phyloP scores from a whole-genome alignment of 441 rosid genomes.

The Corymbia citriodora region DNA sequence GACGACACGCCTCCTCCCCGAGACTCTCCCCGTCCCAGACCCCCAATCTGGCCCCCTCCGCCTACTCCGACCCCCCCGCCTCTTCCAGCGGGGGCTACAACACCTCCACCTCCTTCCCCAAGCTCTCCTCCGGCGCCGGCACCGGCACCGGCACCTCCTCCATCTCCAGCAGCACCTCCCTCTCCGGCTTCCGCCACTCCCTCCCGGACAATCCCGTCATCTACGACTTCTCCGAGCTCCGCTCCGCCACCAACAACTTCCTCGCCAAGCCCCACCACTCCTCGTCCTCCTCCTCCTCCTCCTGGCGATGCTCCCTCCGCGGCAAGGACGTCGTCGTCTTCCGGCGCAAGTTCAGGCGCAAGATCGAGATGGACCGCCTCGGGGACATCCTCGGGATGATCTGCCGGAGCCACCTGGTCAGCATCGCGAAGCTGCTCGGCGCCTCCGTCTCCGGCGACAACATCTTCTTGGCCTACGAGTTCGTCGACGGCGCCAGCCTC shows the following conservation, averaged over 20 bases:
- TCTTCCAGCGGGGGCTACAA: conserved; percentile 7
- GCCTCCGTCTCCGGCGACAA: conserved; percentile 60
- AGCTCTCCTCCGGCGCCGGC: conserved; percentile 20
- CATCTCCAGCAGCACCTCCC: conserved; percentile 36
- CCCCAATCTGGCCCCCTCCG: background rate
- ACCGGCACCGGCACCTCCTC: conserved; percentile 18
- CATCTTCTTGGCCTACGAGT: conserved; percentile 66
- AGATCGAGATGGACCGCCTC: conserved; percentile 29
- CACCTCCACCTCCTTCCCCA: conserved; percentile 13
- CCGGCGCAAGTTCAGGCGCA: conserved; percentile 65
- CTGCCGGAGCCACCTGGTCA: conserved; percentile 68
- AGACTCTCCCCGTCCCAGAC: conserved; percentile 11
- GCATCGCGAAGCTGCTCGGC: conserved; percentile 63
- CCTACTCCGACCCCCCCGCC: conserved; percentile 14
- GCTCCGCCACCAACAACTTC: conserved; percentile 85
- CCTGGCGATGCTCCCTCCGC: conserved; percentile 76
- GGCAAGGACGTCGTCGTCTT: conserved; percentile 54
- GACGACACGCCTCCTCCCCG: conserved; percentile 10
- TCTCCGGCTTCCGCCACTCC: conserved; percentile 59
- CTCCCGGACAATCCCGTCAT: conserved; percentile 67
- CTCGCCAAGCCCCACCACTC: conserved; percentile 53
- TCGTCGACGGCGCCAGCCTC: conserved; percentile 52
- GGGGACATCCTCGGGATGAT: conserved; percentile 43
- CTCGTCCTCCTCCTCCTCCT: conserved; percentile 41
- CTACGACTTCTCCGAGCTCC: conserved; percentile 73